Percentiles rank a stretch among this genome's conserved stretches.
These are phyloP conservation scores for Aspergillus funiculosus DNA, from an alignment of 495 filamentous ascomycete genomes.

Conservation along the genomic window DNA sequence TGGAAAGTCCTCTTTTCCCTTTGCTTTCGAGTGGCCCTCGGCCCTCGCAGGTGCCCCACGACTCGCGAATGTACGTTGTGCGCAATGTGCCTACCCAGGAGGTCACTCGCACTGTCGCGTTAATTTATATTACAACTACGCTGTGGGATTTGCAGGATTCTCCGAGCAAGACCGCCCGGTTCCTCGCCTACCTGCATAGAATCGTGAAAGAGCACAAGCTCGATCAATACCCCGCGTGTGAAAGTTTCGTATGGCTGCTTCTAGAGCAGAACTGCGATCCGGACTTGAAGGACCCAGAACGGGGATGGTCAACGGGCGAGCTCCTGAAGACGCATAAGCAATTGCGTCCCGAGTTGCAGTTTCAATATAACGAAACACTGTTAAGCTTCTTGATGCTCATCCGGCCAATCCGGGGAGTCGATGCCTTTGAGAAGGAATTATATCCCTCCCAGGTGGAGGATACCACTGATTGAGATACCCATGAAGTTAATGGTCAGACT, in stretches of 20 bases:
- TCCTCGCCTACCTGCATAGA: constrained; percentile 26
- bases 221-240: constrained; percentile 36
- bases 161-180: constrained; percentile 30
- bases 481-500: too few relatives aligned
- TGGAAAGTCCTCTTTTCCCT: constrained; percentile 38
- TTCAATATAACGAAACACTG: constrained; percentile 41
- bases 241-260: constrained; percentile 41
- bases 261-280: constrained; percentile 35
- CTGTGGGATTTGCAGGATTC: constrained; percentile 38
- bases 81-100: constrained; percentile 33
- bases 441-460: background rate
- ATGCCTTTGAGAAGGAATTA: constrained; percentile 33
- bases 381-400: constrained; percentile 35
- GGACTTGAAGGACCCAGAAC: constrained; percentile 36
- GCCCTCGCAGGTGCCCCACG: constrained; percentile 37
- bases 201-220: constrained; percentile 31
- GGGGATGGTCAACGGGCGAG: constrained; percentile 37
- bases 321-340: constrained; percentile 34
- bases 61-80: constrained; percentile 38
- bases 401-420: constrained; percentile 29
- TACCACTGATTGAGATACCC: background rate
- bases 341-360: constrained; percentile 38
- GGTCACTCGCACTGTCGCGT: constrained; percentile 33
- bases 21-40: constrained; percentile 42
- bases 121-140: constrained; percentile 39